Conservation (phyloP, 1,284 basidiomycete species). For the Phellopilus nigrolimitatus region DNA sequence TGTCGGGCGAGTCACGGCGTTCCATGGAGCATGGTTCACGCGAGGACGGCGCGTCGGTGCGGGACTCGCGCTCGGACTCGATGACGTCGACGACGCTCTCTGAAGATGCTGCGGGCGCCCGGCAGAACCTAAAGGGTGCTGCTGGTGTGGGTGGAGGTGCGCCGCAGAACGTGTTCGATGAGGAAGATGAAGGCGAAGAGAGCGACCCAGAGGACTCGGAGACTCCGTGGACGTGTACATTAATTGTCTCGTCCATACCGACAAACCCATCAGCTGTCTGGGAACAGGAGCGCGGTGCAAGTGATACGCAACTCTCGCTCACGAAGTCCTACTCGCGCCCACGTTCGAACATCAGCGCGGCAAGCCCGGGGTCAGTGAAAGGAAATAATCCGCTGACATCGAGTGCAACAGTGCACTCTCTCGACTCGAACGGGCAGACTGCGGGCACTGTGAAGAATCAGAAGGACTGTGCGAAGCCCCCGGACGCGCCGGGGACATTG, state of each 20-base stretch:
- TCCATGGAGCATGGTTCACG: slow-evolving; percentile 6
- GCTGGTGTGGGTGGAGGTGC: slow-evolving; percentile 11
- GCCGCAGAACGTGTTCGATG: slow-evolving; percentile 26
- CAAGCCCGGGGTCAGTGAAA: too few species aligned
- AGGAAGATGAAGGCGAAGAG: slow-evolving; percentile 54
- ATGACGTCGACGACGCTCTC: slow-evolving; percentile 8
- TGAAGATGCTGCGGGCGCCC: slow-evolving; percentile 6
- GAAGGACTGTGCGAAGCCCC: too few species aligned
- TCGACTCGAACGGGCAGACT: too few species aligned
- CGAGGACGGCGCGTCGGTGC: neutral
- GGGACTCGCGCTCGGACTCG: slow-evolving; percentile 12
- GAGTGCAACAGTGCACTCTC: too few species aligned
- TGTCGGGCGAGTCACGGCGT: slow-evolving; percentile 10
- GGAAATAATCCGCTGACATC: too few species aligned
- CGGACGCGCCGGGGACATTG: slow-evolving; percentile 11
- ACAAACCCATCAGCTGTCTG: neutral
- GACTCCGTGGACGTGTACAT: slow-evolving; percentile 87
- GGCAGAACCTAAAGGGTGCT: neutral
- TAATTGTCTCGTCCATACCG: slow-evolving; percentile 40
- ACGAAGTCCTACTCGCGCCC: neutral
- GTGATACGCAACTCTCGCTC: slow-evolving; percentile 21
- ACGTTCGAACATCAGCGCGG: neutral
- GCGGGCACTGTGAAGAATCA: too few species aligned
- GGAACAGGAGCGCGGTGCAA: slow-evolving; percentile 18
- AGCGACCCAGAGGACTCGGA: slow-evolving; percentile 95